Conservation (phyloP, 2,329 filamentous ascomycete genomes). For the Trichophaea hybrida region DNA sequence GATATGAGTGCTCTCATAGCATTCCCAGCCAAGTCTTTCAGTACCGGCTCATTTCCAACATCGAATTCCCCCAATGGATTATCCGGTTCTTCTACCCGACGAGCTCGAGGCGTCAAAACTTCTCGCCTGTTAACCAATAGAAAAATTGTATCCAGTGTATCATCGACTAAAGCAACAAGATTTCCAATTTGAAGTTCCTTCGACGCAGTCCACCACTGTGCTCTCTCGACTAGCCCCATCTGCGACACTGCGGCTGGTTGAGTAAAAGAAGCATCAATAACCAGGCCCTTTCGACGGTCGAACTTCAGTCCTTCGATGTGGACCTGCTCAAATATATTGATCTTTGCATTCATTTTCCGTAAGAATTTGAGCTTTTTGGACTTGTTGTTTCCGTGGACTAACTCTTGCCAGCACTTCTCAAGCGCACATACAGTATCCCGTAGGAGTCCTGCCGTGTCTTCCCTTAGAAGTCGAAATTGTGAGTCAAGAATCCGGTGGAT, state of each 20-base stretch:
- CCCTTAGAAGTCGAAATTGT: slow-evolving; percentile 28
- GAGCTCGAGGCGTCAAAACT: slow-evolving; percentile 14
- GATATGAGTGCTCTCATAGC: slow-evolving; percentile 20
- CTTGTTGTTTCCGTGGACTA: slow-evolving; percentile 18
- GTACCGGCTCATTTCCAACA: too few species aligned
- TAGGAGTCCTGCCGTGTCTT: slow-evolving; percentile 28
- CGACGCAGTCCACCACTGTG: slow-evolving; percentile 19
- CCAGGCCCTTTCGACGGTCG: slow-evolving; percentile 16
- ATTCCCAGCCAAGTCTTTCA: too few species aligned
- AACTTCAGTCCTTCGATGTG: slow-evolving; percentile 20
- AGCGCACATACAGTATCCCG: slow-evolving; percentile 27
- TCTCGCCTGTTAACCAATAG: slow-evolving; percentile 23
- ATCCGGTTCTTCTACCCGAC: neutral
- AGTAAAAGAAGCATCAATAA: slow-evolving; percentile 20
- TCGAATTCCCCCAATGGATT: too few species aligned
- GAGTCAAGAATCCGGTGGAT: slow-evolving; percentile 28
- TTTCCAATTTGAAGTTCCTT: slow-evolving; percentile 16
- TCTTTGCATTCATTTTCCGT: slow-evolving; percentile 15
- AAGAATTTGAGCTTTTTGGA: slow-evolving; percentile 12
- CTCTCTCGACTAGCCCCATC: slow-evolving; percentile 5
- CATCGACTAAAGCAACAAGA: slow-evolving; percentile 17
- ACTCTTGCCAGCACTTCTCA: slow-evolving; percentile 21
- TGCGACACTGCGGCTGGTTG: slow-evolving; percentile 11
- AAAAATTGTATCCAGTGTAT: slow-evolving; percentile 23
- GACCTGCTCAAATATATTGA: slow-evolving; percentile 19